phyloP scores from a whole-genome alignment of 2,329 filamentous ascomycete genomes.

The Mariannaea elegans region DNA sequence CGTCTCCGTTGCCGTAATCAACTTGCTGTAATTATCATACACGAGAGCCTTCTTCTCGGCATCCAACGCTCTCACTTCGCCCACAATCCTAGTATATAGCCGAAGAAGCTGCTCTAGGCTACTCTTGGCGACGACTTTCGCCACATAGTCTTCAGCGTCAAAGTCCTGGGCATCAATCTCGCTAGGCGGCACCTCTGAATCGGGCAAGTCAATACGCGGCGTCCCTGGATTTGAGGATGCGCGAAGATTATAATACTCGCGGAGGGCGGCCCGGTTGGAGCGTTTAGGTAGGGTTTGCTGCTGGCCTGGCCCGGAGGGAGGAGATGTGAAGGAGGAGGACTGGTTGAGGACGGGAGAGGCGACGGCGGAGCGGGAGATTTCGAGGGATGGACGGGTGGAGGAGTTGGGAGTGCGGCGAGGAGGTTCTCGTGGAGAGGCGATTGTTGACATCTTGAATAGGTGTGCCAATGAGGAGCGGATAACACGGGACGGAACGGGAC shows the following conservation, averaged over 20 bases:
- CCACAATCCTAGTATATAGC: constrained; percentile 75
- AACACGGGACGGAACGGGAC: background rate
- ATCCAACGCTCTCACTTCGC: constrained; percentile 88
- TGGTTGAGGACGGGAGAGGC: constrained; percentile 56
- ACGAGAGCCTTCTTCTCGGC: constrained; percentile 97
- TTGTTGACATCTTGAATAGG: constrained; percentile 68
- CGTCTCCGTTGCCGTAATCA: constrained; percentile 96
- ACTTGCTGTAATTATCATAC: constrained; percentile 97
- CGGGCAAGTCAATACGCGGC: constrained; percentile 54
- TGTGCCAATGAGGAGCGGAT: background rate
- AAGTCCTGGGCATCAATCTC: constrained; percentile 82
- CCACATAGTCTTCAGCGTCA: constrained; percentile 74
- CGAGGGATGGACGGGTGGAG: constrained; percentile 79
- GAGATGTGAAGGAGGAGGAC: constrained; percentile 26
- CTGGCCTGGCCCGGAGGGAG: constrained; percentile 4
- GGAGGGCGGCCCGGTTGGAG: constrained; percentile 84
- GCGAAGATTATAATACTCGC: constrained; percentile 90
- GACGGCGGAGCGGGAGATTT: constrained; percentile 68
- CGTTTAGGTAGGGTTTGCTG: constrained; percentile 50
- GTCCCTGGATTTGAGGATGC: constrained; percentile 41
- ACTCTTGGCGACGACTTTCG: constrained; percentile 66
- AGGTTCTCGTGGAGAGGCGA: constrained; percentile 69
- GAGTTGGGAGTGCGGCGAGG: constrained; percentile 72
- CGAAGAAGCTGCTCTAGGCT: constrained; percentile 74
- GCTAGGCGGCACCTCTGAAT: constrained; percentile 68